phyloP scores from a whole-genome alignment of 345 rosid species.

The Rhizophora apiculata region DNA sequence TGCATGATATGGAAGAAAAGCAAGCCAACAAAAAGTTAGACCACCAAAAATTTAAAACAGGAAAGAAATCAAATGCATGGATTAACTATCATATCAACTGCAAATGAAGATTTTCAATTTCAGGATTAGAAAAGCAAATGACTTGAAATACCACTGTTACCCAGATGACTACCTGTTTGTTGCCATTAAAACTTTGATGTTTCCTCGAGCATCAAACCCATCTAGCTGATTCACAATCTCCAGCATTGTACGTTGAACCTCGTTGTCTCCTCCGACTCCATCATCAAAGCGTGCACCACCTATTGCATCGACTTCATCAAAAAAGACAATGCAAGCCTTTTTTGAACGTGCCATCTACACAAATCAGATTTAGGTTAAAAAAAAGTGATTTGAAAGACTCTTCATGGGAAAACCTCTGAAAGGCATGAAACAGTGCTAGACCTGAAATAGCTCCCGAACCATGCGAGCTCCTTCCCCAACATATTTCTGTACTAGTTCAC shows the following conservation, averaged over 20 bases:
- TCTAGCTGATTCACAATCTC: conserved; percentile 89
- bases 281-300: conserved; percentile 88
- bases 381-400: neutral
- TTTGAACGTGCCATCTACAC: conserved; percentile 84
- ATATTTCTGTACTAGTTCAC: conserved; percentile 98
- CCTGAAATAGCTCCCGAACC: conserved; percentile 99
- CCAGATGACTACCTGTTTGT: conserved; percentile 65
- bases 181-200: conserved; percentile 99
- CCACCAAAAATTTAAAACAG: neutral
- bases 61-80: neutral
- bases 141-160: neutral
- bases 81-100: neutral
- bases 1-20: neutral
- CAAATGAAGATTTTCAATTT: neutral
- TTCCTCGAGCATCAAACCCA: conserved; percentile 92
- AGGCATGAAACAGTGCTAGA: conserved; percentile 21
- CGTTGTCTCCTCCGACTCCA: conserved; percentile 80
- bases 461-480: conserved; percentile 99
- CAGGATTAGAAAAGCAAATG: neutral
- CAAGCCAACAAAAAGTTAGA: neutral
- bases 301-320: conserved; percentile 82
- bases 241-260: conserved; percentile 84
- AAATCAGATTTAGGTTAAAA: neutral
- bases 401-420: neutral
- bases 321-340: conserved; percentile 80